phyloP scores from a whole-genome alignment of 2,329 filamentous ascomycete species.

The Malbranchea zuffiana region DNA sequence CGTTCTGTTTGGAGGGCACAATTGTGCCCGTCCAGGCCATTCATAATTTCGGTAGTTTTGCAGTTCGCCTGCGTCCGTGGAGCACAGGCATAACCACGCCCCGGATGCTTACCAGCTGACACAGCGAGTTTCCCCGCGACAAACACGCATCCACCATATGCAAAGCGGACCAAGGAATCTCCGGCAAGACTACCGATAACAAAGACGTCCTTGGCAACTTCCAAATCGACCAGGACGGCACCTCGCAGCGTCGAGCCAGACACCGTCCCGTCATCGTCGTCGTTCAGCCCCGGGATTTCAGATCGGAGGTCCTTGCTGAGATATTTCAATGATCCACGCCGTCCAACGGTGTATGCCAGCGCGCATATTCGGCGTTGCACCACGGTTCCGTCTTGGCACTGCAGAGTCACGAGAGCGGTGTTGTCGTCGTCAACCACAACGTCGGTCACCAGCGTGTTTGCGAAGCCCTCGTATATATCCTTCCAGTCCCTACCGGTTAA shows the following conservation, averaged over 20 bases:
- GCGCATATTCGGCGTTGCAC: constrained; percentile 39
- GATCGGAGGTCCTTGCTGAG: constrained; percentile 37
- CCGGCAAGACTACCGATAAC: constrained; percentile 50
- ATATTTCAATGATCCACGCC: constrained; percentile 45
- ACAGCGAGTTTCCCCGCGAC: constrained; percentile 43
- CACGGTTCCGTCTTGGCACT: constrained; percentile 32
- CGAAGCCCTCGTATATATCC: constrained; percentile 43
- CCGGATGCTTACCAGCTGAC: not conserved
- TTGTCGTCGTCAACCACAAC: constrained; percentile 24
- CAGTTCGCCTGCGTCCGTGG: not conserved
- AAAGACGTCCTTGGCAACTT: constrained; percentile 44
- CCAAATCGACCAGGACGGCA: constrained; percentile 42
- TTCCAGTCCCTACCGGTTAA: constrained; percentile 41
- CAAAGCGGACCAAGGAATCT: constrained; percentile 50
- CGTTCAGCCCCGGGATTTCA: constrained; percentile 35
- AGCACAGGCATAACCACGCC: not conserved
- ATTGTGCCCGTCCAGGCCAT: constrained; percentile 6
- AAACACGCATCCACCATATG: constrained; percentile 48
- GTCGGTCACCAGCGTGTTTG: constrained; percentile 41
- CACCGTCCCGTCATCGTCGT: constrained; percentile 27
- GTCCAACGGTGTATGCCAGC: constrained; percentile 46
- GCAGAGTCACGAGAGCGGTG: constrained; percentile 34
- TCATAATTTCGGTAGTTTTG: constrained; percentile 1
- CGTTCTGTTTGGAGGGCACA: not conserved
- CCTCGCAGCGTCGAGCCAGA: constrained; percentile 44